Percentiles rank a stretch among this genome's conserved stretches.
These are phyloP conservation scores for Curvularia eragrostidis DNA, from an alignment of 2,329 filamentous ascomycete species.

Conservation along the genomic window DNA sequence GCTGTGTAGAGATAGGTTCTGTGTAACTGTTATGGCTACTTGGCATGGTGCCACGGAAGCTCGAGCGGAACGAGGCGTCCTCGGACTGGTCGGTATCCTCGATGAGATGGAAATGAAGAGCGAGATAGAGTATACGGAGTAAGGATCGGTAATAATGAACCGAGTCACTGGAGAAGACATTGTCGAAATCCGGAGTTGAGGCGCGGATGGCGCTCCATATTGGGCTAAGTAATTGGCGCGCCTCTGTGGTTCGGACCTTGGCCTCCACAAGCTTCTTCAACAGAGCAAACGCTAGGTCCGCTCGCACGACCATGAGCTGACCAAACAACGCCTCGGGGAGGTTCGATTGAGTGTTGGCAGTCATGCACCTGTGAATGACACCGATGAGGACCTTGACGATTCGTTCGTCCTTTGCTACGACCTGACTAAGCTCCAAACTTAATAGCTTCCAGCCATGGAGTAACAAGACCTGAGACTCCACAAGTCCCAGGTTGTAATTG, in stretches of 20 bases:
- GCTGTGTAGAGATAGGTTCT: slow-evolving; percentile 43
- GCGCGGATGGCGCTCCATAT: slow-evolving; percentile 67
- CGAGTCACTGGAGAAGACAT: slow-evolving; percentile 62
- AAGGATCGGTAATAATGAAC: slow-evolving; percentile 81
- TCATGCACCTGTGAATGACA: slow-evolving; percentile 78
- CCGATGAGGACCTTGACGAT: slow-evolving; percentile 74
- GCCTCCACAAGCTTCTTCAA: slow-evolving; percentile 76
- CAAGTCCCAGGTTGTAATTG: slow-evolving; percentile 88
- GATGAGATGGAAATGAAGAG: slow-evolving; percentile 68
- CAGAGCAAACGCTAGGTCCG: slow-evolving; percentile 81
- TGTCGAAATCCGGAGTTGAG: slow-evolving; percentile 65
- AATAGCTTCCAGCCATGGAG: slow-evolving; percentile 91
- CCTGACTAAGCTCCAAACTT: slow-evolving; percentile 80
- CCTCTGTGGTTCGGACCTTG: slow-evolving; percentile 58
- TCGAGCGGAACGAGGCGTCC: slow-evolving; percentile 39
- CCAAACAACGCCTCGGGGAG: slow-evolving; percentile 83
- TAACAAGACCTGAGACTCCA: slow-evolving; percentile 87
- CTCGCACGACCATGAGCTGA: slow-evolving; percentile 75
- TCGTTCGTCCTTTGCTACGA: slow-evolving; percentile 59
- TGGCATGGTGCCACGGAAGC: slow-evolving; percentile 45
- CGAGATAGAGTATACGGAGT: slow-evolving; percentile 83
- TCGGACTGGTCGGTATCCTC: slow-evolving; percentile 42
- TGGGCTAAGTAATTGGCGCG: slow-evolving; percentile 61
- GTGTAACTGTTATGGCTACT: slow-evolving; percentile 52
- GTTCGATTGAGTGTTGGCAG: slow-evolving; percentile 74